Base-by-base conservation (phyloP, 495 filamentous ascomycete genomes). In the Aspergillus indologenus region DNA sequence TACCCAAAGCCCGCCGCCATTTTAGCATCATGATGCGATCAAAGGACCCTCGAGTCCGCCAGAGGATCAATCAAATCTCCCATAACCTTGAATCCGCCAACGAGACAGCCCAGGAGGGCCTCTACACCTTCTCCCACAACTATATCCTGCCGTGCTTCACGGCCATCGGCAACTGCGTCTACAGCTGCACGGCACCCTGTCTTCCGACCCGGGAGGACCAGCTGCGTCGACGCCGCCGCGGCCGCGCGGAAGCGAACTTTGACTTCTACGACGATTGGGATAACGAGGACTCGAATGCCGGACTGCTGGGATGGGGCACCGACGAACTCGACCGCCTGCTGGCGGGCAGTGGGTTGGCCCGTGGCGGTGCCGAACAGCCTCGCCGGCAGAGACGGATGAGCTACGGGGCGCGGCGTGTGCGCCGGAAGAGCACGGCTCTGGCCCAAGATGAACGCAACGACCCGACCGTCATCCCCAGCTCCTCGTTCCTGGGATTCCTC, bases 181-280 rank as follows among this genome's bases (percentile, higher is more conserved):
- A 85, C 53, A 79, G 81, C 61, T 95, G 90, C 69, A 83, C 87
- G 19, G 77, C 81, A 44, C 80, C 86, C 1, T 96, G 91, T 70
- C 79, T 91, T 23, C 86, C 88, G 17, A 82, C 77, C 64, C 84
- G 85, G 51, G 89, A 92, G 57, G 90, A 90, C 64, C 88, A 88
- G 44, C 75, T 84, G 21, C 85, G 89, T 5, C 83, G 91, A 47
- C 79, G 83, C 53, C 78, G 83, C 74, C 76, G 87, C 61, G 87
- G 86, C 11, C 75, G 85, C 43, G 86, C 90, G 23, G 92, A 96
- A 68, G 84, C 87, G 44, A 89, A 83, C 61, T 98, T 98, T 64
- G 95, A 96, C 64, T 98, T 98, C 77, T 98, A 98, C 75, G 94
- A 98, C 69, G 92, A 96, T 67, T 96, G 93, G 91, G 90, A 96